Evolutionary conservation across 208 protist species (phyloP), one percentile per base, ranked within the genome.

Genomic region (Leishmania turanica): DNA sequence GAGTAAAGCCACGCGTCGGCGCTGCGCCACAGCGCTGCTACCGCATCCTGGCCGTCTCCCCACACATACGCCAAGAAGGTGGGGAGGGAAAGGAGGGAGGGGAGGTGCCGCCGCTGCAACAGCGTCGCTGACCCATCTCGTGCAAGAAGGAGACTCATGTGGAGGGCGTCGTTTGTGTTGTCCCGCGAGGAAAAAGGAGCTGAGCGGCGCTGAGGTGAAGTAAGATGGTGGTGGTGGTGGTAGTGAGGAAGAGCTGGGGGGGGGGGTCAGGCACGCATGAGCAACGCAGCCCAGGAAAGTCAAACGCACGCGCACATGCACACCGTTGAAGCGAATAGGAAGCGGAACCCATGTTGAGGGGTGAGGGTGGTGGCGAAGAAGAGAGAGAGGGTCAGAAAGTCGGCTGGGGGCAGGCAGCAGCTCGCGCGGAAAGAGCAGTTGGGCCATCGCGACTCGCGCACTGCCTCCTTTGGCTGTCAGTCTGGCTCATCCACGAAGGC

Each of bases 401-500:
- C 31, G 3, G 11, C 60, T 65, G 60, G 2, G 19, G 19, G 13
- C 34, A 17, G 21, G 45, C 69, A 37, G 45, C 45, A 17, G 9
- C 24, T n/a, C 45, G 27, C 69, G 3, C n/a, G 3, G 69, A 24
- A 27, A 37, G 45, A 54, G 45, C 19, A 8, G 11, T 27, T n/a
- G 27, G 9, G 6, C 13, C 21, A 15, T 70, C 65, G 37, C 37
- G 37, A 47, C 17, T 21, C 31, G 65, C 15, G 1, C 2, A 21
- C 3, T 2, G 69, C n/a, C 21, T 54, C 27, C 9, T 2, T 54
- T 56, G n/a, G 17, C 37, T n/a, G 31, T 60, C 37, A 90, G 65
- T 92, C 86, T 6, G 86, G 92, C 45, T 92, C 92, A 66, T 92
- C 86, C 37, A 86, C 60, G 42, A 85, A 83, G n/a, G 82, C 81